Base-by-base conservation (phyloP, 108 stramenopile species). In the Poteriospumella lacustris region DNA sequence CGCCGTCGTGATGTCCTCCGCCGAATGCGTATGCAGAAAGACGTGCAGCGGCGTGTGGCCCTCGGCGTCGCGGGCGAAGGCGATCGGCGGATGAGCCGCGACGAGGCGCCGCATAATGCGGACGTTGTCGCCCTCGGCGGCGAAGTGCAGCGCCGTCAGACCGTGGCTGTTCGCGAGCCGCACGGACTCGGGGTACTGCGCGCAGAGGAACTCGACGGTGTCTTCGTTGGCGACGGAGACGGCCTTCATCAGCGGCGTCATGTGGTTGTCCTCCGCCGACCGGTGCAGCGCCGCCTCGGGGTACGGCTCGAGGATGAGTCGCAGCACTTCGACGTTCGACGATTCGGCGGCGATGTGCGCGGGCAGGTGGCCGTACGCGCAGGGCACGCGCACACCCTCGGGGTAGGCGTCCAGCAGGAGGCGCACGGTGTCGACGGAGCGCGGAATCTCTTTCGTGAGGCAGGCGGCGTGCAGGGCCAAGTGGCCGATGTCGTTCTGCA, bases 301-400 rank as follows among this genome's bases (percentile, higher is more conserved):
- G 36, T 64, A 31, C 36, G 60, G 33, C 24, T 33, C 33, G 28
- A 64, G 3, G 31, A 64, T 33, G 31, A 24, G 9, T 31, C 36
- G 29, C 15, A 64, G 36, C 28, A 64, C 60, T 64, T 64, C 60
- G 36, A 34, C 60, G 3, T 5, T 31, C 3, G 60, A 64, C 5
- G 9, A 64, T 64, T 64, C 60, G 5, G 60, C 60, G 3, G 60
- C 60, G 31, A 34, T 34, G 24, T 64, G 60, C 3, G 60, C 60
- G 28, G 60, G 29, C 60, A 64, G 31, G 31, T 64, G 60, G 3
- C 60, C 60, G 5, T 26, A 12, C 9, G 12, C 60, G 5, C 33
- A 26, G 9, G 15, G 33, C 36, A 64, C 31, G 5, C 5, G 28
- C 5, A 34, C 60, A 9, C 12, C 3, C 5, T 64, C 60, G 5